Conservation (phyloP, 1,284 basidiomycete genomes). For the Tremellales sp. region DNA sequence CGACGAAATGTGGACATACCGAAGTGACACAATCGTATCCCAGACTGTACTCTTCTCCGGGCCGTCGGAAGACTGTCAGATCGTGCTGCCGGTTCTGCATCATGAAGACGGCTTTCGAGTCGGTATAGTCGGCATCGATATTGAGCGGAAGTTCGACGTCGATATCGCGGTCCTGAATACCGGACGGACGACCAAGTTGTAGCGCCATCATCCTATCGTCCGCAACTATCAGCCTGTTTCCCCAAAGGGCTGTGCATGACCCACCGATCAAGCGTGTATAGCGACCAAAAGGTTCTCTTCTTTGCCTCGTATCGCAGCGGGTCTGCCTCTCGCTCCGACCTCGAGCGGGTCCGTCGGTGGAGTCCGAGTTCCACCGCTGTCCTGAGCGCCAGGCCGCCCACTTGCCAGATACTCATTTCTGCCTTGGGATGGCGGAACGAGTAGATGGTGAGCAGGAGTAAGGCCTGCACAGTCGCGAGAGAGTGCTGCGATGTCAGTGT, state of each 20-base stretch:
- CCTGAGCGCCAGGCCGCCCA: conserved; percentile 27
- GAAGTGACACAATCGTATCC: conserved; percentile 27
- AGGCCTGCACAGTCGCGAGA: conserved; percentile 27
- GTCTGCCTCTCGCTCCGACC: conserved; percentile 21
- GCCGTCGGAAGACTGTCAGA: conserved; percentile 10
- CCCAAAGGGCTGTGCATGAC: background rate
- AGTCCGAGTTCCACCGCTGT: conserved; percentile 31
- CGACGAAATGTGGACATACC: conserved; percentile 10
- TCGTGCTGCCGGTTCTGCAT: conserved; percentile 30
- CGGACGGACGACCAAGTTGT: conserved; percentile 30
- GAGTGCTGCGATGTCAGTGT: conserved; percentile 28
- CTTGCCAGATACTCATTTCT: conserved; percentile 31
- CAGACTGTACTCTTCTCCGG: conserved; percentile 24
- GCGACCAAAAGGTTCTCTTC: conserved; percentile 32
- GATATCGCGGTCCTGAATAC: conserved; percentile 32
- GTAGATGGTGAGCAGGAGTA: conserved; percentile 27
- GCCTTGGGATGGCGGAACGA: conserved; percentile 29
- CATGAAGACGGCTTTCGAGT: conserved; percentile 11
- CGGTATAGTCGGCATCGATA: conserved; percentile 25
- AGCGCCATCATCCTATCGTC: conserved; percentile 24
- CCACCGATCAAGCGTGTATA: conserved; percentile 29
- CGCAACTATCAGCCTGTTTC: background rate
- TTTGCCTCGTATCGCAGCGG: conserved; percentile 28
- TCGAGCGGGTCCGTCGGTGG: conserved; percentile 22
- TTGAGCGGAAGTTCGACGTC: conserved; percentile 33